Evolutionary conservation across 164 flowering plant genomes (phyloP).

Genomic region (Piper longum): DNA sequence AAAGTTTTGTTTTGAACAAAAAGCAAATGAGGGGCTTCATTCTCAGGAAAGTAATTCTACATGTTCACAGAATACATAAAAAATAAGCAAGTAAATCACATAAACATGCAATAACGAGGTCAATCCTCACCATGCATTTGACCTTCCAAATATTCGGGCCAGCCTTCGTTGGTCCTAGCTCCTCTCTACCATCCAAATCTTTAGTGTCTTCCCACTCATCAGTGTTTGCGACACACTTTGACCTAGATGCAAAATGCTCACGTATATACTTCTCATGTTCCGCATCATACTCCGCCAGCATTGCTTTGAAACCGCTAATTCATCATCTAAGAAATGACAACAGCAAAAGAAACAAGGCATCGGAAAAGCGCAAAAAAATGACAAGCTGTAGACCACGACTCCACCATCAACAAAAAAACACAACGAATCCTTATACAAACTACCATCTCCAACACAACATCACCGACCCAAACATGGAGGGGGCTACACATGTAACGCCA

Average conservation of each 20-base stretch:
- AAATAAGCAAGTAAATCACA: not conserved
- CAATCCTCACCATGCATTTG: conserved; percentile 53
- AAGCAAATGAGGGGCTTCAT: conserved; percentile 55
- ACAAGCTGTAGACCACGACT: too few species aligned
- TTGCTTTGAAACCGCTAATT: conserved; percentile 9
- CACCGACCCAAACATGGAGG: too few species aligned
- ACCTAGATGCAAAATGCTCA: conserved; percentile 39
- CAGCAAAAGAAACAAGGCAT: not conserved
- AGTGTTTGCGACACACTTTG: conserved; percentile 33
- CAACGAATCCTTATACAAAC: too few species aligned
- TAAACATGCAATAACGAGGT: not conserved
- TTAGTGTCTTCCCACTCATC: conserved; percentile 36
- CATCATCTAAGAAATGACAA: conserved; percentile 22
- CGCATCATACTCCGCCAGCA: conserved; percentile 39
- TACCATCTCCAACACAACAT: too few species aligned
- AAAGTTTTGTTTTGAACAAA: conserved; percentile 25
- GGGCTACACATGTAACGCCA: too few species aligned
- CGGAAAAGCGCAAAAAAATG: not conserved
- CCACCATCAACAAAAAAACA: not conserved
- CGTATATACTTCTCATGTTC: conserved; percentile 55
- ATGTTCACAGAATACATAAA: not conserved
- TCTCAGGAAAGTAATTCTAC: conserved; percentile 29
- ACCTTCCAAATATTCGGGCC: conserved; percentile 70
- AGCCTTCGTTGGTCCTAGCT: conserved; percentile 16
- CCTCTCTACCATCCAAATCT: conserved; percentile 15